Percentiles rank a stretch among this genome's conserved stretches.
Conservation (phyloP, 2,329 filamentous ascomycete species). For the Paraconiothyrium brasiliense region DNA sequence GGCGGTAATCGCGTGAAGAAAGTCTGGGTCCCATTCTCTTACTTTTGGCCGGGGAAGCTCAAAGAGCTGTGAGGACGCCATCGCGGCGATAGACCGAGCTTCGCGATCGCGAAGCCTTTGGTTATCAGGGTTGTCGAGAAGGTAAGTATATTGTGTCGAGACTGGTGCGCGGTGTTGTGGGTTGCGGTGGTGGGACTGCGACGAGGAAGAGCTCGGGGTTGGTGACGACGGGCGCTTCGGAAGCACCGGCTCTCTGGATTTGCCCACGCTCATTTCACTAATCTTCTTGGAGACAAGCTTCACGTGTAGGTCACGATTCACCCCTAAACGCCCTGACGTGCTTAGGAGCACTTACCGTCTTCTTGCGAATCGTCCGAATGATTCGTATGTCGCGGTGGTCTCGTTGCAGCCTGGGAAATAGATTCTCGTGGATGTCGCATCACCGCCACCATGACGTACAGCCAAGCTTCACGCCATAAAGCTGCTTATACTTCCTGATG, state of each 20-base stretch:
- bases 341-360: too few species aligned
- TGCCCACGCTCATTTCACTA: conserved; percentile 21
- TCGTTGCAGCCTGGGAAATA: background rate
- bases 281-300: conserved; percentile 21
- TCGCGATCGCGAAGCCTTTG: conserved; percentile 6
- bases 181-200: conserved; percentile 17
- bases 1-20: background rate
- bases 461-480: background rate
- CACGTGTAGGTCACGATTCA: conserved; percentile 22
- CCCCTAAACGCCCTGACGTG: background rate
- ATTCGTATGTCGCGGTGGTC: background rate
- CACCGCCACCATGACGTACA: conserved; percentile 3
- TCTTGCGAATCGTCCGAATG: background rate
- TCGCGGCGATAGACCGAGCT: conserved; percentile 30
- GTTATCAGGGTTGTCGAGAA: conserved; percentile 8
- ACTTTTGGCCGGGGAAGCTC: conserved; percentile 52
- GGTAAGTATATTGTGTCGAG: conserved; percentile 30
- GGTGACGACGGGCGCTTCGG: conserved; percentile 19
- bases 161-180: conserved; percentile 21
- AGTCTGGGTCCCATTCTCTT: conserved; percentile 25
- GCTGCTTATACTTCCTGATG: background rate
- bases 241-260: conserved; percentile 21
- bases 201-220: conserved; percentile 17
- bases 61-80: conserved; percentile 45
- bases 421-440: background rate